Conservation (phyloP, 192 early-diverging fungal genomes). For the Oehlia diaphana region DNA sequence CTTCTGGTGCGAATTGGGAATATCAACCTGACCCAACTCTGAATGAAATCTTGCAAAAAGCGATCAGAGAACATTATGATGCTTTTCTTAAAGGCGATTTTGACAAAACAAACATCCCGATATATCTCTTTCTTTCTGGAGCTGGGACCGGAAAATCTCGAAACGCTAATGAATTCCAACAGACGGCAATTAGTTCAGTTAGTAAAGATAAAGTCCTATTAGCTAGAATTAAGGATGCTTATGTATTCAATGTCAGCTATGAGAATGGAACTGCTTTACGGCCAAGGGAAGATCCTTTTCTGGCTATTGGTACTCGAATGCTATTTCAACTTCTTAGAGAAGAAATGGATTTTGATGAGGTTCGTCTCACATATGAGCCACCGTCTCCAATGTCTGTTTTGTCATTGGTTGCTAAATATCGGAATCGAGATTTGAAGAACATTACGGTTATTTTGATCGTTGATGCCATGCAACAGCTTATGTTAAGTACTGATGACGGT, state of each 20-base stretch:
- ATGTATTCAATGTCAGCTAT: slow-evolving; percentile 25
- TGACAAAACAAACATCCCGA: not conserved
- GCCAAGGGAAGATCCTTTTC: slow-evolving; percentile 1
- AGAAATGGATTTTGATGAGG: slow-evolving; percentile 6
- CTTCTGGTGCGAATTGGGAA: not conserved
- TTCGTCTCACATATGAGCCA: not conserved
- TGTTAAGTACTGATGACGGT: slow-evolving; percentile 9
- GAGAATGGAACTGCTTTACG: slow-evolving; percentile 13
- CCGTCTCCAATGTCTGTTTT: slow-evolving; percentile 10
- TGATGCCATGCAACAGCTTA: slow-evolving; percentile 23
- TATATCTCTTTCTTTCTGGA: slow-evolving; percentile 28
- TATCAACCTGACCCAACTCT: slow-evolving; percentile 14
- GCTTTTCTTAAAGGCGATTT: not conserved
- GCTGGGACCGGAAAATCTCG: slow-evolving; percentile 32
- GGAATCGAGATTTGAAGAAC: slow-evolving; percentile 10
- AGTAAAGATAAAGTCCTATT: slow-evolving; percentile 19
- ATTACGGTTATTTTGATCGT: slow-evolving; percentile 25
- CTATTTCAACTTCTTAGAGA: slow-evolving; percentile 23
- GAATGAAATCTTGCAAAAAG: slow-evolving; percentile 4
- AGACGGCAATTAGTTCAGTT: slow-evolving; percentile 13
- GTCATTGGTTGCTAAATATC: slow-evolving; percentile 25
- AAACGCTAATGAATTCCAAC: slow-evolving; percentile 25
- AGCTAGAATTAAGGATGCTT: slow-evolving; percentile 6
- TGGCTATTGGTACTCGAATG: slow-evolving; percentile 23
- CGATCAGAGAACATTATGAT: not conserved